A percentile compares a stretch with the other conserved stretches of the same genome.
Conservation (phyloP, 2,329 filamentous ascomycete species). For the Trichoderma hamatum region DNA sequence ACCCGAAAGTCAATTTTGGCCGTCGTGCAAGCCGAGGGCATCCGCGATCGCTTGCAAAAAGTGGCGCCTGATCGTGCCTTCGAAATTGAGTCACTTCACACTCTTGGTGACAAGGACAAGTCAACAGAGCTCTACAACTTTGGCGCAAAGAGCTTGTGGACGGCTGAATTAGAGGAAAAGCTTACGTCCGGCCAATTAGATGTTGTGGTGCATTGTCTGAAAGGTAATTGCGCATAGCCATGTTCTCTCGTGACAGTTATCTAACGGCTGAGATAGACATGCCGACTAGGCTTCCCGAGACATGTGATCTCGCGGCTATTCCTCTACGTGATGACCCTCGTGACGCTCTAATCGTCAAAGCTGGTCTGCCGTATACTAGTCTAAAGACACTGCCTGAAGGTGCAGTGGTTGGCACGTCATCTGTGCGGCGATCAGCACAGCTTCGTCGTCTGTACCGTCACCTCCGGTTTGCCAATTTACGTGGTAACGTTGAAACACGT, state of each 20-base stretch:
- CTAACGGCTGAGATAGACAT: slow-evolving; percentile 10
- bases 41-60: slow-evolving; percentile 5
- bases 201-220: slow-evolving; percentile 24
- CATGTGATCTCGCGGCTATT: slow-evolving; percentile 22
- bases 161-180: slow-evolving; percentile 19
- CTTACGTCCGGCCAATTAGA: slow-evolving; percentile 9
- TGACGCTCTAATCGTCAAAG: slow-evolving; percentile 23
- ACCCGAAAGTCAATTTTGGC: slow-evolving; percentile 21
- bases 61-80: slow-evolving; percentile 3
- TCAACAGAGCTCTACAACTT: slow-evolving; percentile 20
- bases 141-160: slow-evolving; percentile 24
- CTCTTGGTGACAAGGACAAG: slow-evolving; percentile 20
- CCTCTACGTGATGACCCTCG: slow-evolving; percentile 18
- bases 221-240: not conserved
- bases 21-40: slow-evolving; percentile 20
- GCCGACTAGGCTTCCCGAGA: slow-evolving; percentile 19
- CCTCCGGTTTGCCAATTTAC: slow-evolving; percentile 15
- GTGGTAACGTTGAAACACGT: slow-evolving; percentile 24
- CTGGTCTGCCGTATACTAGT: slow-evolving; percentile 7
- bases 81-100: slow-evolving; percentile 17
- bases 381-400: slow-evolving; percentile 14
- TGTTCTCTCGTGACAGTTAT: not conserved
- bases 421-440: slow-evolving; percentile 18
- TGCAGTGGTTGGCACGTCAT: slow-evolving; percentile 19
- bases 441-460: slow-evolving; percentile 20